Evolutionary conservation across 768 basidiomycete species (phyloP).

Genomic region (Psilocybe tampanensis): DNA sequence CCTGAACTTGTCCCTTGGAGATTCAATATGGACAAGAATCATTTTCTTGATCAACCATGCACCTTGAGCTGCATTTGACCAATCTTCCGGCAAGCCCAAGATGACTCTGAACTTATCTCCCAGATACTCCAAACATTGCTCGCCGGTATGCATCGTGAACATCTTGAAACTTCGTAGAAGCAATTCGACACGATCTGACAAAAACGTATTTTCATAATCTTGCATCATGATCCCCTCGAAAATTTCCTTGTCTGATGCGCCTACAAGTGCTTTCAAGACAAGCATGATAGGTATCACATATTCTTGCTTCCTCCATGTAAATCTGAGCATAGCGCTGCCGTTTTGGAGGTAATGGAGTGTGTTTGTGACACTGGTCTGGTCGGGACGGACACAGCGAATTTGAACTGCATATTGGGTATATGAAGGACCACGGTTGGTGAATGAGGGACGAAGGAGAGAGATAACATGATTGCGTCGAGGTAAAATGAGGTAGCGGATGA

Average conservation of each 20-base stretch:
- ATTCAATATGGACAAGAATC: slow-evolving; percentile 87
- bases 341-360: slow-evolving; percentile 97
- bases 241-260: slow-evolving; percentile 93
- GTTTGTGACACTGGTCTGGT: slow-evolving; percentile 93
- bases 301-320: slow-evolving; percentile 97
- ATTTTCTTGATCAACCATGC: slow-evolving; percentile 82
- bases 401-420: slow-evolving; percentile 95
- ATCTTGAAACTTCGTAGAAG: slow-evolving; percentile 94
- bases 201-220: slow-evolving; percentile 95
- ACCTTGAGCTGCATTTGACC: slow-evolving; percentile 83
- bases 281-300: slow-evolving; percentile 98
- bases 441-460: slow-evolving; percentile 88
- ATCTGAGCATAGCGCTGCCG: slow-evolving; percentile 95
- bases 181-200: slow-evolving; percentile 96
- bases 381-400: slow-evolving; percentile 91
- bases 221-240: slow-evolving; percentile 97
- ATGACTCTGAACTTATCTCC: slow-evolving; percentile 97
- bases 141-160: slow-evolving; percentile 84
- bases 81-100: slow-evolving; percentile 89
- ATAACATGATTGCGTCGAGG: slow-evolving; percentile 96
- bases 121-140: slow-evolving; percentile 91
- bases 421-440: slow-evolving; percentile 89
- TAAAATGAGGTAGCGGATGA: slow-evolving; percentile 96
- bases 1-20: slow-evolving; percentile 90
- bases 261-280: slow-evolving; percentile 88